Evolutionary conservation across 2,329 filamentous ascomycete species (phyloP), one percentile per base, ranked within the genome.

Genomic region (Domatiomyces catenatus): DNA sequence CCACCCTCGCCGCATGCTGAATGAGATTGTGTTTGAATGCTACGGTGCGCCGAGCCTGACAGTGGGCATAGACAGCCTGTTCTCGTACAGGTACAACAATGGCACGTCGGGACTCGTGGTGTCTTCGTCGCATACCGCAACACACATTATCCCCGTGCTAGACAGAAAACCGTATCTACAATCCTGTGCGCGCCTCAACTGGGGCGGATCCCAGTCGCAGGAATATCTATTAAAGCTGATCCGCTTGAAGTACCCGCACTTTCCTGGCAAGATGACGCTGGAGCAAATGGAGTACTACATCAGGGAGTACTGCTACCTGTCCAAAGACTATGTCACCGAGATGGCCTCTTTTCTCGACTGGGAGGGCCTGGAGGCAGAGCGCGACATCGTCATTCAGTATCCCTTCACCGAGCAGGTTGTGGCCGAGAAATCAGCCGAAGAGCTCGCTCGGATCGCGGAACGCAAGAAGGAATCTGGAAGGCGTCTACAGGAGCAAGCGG

Each of bases 61-160:
- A 17, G 95, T 92, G 67, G 92, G 92, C 48, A 89, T 98, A 69
- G 92, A 98, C 67, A 93, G 89, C 8, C 77, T 98, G 28, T 98
- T 98, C 70, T 93, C 90, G 18, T 98, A 94, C 71, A 76, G 83
- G 54, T 85, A 94, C 70, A 98, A 98, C 65, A 80, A 84, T 54
- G 92, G 92, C 55, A 80, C 75, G 48, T 90, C 86, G 22, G 92
- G 92, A 5, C 73, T 98, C 19, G 84, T 98, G 39, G 78, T 96
- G 28, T 93, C 87, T 1, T 94, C 89, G 0, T 94, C 88, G 2
- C 84, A 95, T 64, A 94, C 87, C 45, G 86, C 92, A 2, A 98
- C 92, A 5, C 90, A 98, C 66, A 74, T 98, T 18, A 94, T 98
- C 58, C 92, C 92, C 1, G 88, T 98, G 4, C 77, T 94, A 62